Evolutionary conservation across 2,329 filamentous ascomycete genomes (phyloP).

Genomic region (Trichoderma hamatum): DNA sequence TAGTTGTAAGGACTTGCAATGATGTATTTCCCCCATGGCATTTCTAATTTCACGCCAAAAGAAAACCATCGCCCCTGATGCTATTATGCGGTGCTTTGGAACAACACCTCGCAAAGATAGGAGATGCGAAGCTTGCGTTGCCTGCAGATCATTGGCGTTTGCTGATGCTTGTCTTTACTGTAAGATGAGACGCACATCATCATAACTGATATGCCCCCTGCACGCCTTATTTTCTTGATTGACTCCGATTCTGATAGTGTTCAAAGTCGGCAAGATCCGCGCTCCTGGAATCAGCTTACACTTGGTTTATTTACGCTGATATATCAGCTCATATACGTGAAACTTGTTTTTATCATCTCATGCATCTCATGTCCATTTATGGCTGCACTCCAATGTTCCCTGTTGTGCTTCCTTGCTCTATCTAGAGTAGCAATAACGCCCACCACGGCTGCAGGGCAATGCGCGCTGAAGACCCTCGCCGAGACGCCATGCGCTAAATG

Average conservation of each 20-base stretch:
- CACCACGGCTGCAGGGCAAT: not conserved
- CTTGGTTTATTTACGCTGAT: not conserved
- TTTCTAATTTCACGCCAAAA: not conserved
- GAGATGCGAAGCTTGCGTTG: not conserved
- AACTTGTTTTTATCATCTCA: not conserved
- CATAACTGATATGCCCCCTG: slow-evolving; percentile 6
- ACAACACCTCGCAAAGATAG: not conserved
- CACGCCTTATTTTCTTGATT: not conserved
- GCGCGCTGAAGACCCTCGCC: not conserved
- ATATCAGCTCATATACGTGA: not conserved
- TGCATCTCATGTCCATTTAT: not conserved
- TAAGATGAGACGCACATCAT: slow-evolving; percentile 14
- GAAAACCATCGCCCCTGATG: not conserved
- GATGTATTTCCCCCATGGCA: not conserved
- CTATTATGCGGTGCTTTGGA: not conserved
- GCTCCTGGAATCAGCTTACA: not conserved
- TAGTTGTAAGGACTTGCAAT: not conserved
- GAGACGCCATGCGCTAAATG: not conserved
- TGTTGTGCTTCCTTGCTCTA: not conserved
- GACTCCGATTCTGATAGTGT: not conserved
- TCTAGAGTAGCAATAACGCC: not conserved
- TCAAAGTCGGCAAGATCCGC: not conserved
- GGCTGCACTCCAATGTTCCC: not conserved
- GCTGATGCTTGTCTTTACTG: not conserved
- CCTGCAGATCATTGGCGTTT: slow-evolving; percentile 6